Evolutionary conservation across 805 yeast species (phyloP), one percentile per base, ranked within the genome.

Genomic region (Suhomyces xylopsoci): DNA sequence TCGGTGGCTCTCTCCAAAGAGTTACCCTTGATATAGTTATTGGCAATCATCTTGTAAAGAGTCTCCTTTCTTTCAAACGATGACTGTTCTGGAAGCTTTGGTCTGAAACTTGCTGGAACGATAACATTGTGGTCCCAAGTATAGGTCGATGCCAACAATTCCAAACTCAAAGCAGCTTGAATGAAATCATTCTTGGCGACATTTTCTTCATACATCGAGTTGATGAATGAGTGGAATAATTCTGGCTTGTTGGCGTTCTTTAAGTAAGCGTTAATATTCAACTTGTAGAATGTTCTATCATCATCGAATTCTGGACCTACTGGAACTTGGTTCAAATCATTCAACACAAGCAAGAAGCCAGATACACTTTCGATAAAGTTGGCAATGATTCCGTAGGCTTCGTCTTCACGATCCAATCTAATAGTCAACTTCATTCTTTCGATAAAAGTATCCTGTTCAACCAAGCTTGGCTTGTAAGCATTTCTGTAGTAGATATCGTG

Each of bases 141-240:
- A 66, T 84, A 88, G 2, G 93, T 86, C 20, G 85, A 77, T 0
- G 96, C 94, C 59, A 90, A 76, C 52, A 89, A 74, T 64, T 87
- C 91, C 60, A 90, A 76, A 60, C 91, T 82, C 56, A 90, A 77
- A 3, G 93, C 97, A 7, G 96, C 96, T 70, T 90, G 96, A 30
- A 87, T 85, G 62, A 67, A 81, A 63, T 89, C 89, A 22, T 73
- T 74, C 67, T 83, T 86, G 19, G 66, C 61, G 48, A 86, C 53
- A 60, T 87, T 84, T 55, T 79, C 81, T 58, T 84, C 85, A 62
- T 81, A 88, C 81, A 90, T 80, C 52, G 84, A 87, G 68, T 84
- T 82, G 57, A 90, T 81, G 64, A 88, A 87, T n/a, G 88, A 81
- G 66, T 87, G 87, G 68, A 90, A 85, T 53, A 87, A 74, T 66